These are phyloP conservation scores for Mycosphaerella sp. DNA, from an alignment of 2,329 filamentous ascomycete genomes.

Conservation along the genomic window DNA sequence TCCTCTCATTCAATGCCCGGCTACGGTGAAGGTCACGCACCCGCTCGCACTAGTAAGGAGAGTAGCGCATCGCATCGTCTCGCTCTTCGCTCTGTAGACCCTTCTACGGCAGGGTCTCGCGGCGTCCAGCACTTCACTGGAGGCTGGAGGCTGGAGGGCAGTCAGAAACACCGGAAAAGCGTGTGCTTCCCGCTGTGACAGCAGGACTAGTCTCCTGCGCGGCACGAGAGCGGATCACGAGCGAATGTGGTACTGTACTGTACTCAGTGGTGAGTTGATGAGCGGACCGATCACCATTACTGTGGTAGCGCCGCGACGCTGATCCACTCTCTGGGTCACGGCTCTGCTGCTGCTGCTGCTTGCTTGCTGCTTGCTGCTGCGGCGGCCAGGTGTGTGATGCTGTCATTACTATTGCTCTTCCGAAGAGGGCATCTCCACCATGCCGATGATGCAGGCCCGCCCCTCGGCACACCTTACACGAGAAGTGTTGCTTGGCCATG, in stretches of 20 bases:
- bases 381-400: neutral
- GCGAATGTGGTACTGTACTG: constrained; percentile 13
- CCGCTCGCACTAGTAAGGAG: constrained; percentile 2
- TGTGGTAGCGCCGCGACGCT: constrained; percentile 18
- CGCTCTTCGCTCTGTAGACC: constrained; percentile 1
- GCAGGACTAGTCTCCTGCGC: neutral
- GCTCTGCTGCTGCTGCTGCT: constrained; percentile 3
- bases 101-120: neutral
- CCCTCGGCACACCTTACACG: no score
- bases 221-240: constrained; percentile 1
- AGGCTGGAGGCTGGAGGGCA: neutral
- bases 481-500: no score
- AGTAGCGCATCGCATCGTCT: neutral
- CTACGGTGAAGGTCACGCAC: constrained; percentile 5
- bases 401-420: no score
- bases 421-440: no score
- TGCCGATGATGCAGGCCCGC: no score
- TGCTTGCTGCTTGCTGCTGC: neutral
- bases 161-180: no score
- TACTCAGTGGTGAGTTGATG: neutral
- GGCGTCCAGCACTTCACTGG: neutral
- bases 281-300: neutral
- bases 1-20: constrained; percentile 9
- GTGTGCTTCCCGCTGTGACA: no score
- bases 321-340: constrained; percentile 18